These are phyloP conservation scores for Vararia minispora DNA, from an alignment of 768 basidiomycete species.

Conservation along the genomic window DNA sequence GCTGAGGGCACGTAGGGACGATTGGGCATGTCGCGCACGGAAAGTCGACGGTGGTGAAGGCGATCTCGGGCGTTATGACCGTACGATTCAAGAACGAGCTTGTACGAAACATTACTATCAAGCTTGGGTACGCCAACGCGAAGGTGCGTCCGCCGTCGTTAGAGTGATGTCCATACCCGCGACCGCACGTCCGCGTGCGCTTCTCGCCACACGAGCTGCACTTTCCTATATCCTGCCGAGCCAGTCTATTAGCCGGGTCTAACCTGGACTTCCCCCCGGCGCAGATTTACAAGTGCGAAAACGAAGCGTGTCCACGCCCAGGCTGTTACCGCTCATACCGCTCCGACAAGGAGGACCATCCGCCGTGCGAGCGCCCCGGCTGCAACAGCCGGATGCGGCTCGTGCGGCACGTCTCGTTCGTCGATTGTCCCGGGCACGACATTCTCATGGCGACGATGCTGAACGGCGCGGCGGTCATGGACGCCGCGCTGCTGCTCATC, in stretches of 20 bases:
- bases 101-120: slow-evolving; percentile 98
- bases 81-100: slow-evolving; percentile 99
- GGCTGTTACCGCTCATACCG: slow-evolving; percentile 91
- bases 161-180: background rate
- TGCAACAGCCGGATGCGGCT: slow-evolving; percentile 88
- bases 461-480: slow-evolving; percentile 99
- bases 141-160: slow-evolving; percentile 48
- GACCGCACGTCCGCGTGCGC: too few species aligned
- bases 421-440: slow-evolving; percentile 96
- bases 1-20: slow-evolving; percentile 45
- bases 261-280: background rate
- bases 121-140: slow-evolving; percentile 97
- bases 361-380: slow-evolving; percentile 87
- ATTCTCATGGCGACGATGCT: slow-evolving; percentile 99
- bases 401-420: slow-evolving; percentile 94
- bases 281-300: slow-evolving; percentile 98
- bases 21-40: slow-evolving; percentile 99
- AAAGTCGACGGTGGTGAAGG: slow-evolving; percentile 95
- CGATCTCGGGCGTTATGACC: slow-evolving; percentile 96
- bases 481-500: slow-evolving; percentile 89
- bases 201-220: too few species aligned
- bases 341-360: slow-evolving; percentile 88
- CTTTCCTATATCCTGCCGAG: too few species aligned
- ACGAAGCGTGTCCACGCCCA: slow-evolving; percentile 84
- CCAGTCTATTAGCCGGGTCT: too few species aligned